These are phyloP conservation scores for Ogataea methanolica DNA, from an alignment of 805 yeast species.

Conservation along the genomic window DNA sequence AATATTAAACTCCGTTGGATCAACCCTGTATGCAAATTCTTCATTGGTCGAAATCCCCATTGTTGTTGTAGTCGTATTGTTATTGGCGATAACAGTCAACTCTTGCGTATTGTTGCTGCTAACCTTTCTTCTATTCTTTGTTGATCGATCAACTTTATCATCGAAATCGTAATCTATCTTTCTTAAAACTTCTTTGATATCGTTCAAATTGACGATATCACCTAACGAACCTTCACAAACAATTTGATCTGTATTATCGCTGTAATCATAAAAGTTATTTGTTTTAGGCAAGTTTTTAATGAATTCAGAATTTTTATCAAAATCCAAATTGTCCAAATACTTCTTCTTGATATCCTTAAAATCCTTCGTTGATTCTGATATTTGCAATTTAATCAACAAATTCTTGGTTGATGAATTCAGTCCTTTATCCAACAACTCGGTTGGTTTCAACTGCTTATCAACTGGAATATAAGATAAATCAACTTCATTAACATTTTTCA, in stretches of 20 bases:
- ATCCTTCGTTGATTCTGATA: constrained; percentile 23
- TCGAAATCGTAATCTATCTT: constrained; percentile 7
- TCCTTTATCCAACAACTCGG: constrained; percentile 24
- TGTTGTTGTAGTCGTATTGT: too few relatives aligned
- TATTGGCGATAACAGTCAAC: too few relatives aligned
- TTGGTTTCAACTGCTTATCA: constrained; percentile 15
- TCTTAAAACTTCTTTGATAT: constrained; percentile 16
- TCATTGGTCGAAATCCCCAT: too few relatives aligned
- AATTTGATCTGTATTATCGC: constrained; percentile 11
- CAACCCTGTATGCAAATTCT: too few relatives aligned
- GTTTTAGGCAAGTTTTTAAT: constrained; percentile 8
- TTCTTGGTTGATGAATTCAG: constrained; percentile 19
- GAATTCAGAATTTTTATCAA: constrained; percentile 12
- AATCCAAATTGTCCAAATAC: constrained; percentile 15
- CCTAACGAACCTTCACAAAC: constrained; percentile 18
- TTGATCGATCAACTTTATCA: background rate
- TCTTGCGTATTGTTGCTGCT: too few relatives aligned
- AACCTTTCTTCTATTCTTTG: background rate
- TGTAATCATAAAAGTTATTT: background rate
- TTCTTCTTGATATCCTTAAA: constrained; percentile 23
- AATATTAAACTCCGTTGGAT: too few relatives aligned
- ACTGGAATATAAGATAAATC: constrained; percentile 13
- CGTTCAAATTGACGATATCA: constrained; percentile 12
- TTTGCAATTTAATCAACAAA: constrained; percentile 28
- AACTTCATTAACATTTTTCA: constrained; percentile 11